Conservation (phyloP, 805 yeast genomes). For the Yamadazyma sp. region DNA sequence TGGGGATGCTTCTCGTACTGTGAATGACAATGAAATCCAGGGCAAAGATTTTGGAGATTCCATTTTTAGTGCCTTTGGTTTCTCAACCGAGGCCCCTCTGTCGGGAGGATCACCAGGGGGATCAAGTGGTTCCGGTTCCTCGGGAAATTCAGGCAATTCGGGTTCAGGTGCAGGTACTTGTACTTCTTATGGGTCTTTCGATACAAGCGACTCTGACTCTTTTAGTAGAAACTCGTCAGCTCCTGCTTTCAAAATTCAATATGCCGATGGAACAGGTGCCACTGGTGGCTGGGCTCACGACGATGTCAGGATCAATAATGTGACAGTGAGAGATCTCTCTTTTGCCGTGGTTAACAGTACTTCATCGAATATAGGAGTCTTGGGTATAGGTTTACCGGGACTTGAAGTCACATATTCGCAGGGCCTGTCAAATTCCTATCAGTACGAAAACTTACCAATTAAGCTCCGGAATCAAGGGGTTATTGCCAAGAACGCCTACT, state of each 20-base stretch:
- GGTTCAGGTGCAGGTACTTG: slow-evolving; percentile 9
- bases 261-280: slow-evolving; percentile 52
- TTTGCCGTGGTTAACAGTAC: slow-evolving; percentile 74
- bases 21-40: neutral
- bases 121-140: slow-evolving; percentile 17
- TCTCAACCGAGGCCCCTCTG: neutral
- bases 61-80: slow-evolving; percentile 10
- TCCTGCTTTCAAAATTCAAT: slow-evolving; percentile 40
- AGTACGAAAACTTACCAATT: slow-evolving; percentile 40
- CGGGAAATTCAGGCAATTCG: slow-evolving; percentile 4
- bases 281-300: slow-evolving; percentile 64
- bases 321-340: slow-evolving; percentile 50
- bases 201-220: slow-evolving; percentile 28
- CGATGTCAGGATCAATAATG: slow-evolving; percentile 50
- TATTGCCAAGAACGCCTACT: slow-evolving; percentile 34
- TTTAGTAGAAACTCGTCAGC: slow-evolving; percentile 44
- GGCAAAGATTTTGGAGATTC: slow-evolving; percentile 9
- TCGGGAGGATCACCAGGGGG: neutral
- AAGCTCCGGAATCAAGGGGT: slow-evolving; percentile 32
- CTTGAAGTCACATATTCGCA: slow-evolving; percentile 57
- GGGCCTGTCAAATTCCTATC: slow-evolving; percentile 17
- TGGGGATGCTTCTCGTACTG: slow-evolving; percentile 2
- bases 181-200: slow-evolving; percentile 10
- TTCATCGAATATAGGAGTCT: slow-evolving; percentile 65
- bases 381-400: slow-evolving; percentile 70